Evolutionary conservation across 192 early-diverging fungal species (phyloP), one percentile per base, ranked within the genome.

Genomic region (Funneliformis mosseae): DNA sequence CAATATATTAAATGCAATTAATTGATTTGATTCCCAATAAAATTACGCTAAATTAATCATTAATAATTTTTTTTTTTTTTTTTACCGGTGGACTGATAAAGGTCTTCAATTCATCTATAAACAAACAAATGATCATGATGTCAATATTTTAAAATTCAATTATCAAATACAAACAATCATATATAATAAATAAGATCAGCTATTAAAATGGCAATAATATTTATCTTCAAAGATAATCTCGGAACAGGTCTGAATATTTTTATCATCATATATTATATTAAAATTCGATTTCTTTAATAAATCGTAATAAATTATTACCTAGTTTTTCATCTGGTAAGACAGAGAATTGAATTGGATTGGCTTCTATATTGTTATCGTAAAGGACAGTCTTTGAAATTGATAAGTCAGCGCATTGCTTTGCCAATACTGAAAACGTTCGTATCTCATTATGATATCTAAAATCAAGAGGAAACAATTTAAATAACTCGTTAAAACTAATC

Each of bases 371-470:
- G 77, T 89, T 81, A 46, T 90, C 88, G 75, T 86, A 94, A 0
- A 94, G 48, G 62, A 86, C 86, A 1, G 86, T 88, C 63, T 93
- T 91, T 7, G 92, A 89, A 38, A 89, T 89, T 5, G 93, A 94
- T n/a, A 93, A 85, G 66, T 92, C 87, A 2, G 93, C 91, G 78
- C 91, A 92, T 79, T 95, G 93, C 18, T 90, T 88, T 23, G 93
- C 92, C 60, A 95, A 78, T 76, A 90, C 91, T 33, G 84, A 88
- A 84, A 94, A 95, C 8, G 89, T 82, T 12, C 78, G 81, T 23
- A 85, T 87, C 55, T 95, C 92, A 12, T 89, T 82, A 25, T 84
- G 84, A 69, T 92, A 92, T 50, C 91, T 92, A 74, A 12, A 62
- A 81, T 12, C 66, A 23, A 70, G 12, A 38, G 80, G 1, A 39